phyloP scores from a whole-genome alignment of 2,329 filamentous ascomycete species.

The Parascedosporium putredinis region DNA sequence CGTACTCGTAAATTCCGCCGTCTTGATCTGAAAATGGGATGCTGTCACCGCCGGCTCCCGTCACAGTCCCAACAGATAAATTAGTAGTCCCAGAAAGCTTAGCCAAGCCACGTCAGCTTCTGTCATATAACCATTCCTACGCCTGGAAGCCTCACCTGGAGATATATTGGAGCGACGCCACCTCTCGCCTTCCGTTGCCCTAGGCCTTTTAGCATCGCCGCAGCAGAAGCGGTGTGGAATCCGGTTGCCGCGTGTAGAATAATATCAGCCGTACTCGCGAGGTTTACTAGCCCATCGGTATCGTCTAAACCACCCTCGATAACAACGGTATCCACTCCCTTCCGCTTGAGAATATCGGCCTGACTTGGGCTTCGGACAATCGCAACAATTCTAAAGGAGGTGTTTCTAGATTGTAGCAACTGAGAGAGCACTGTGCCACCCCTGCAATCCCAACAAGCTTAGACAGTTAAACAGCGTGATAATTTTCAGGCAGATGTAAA shows the following conservation, averaged over 20 bases:
- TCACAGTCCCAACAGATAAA: constrained; percentile 27
- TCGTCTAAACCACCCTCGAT: constrained; percentile 10
- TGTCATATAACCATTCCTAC: background rate
- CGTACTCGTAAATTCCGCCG: constrained; percentile 27
- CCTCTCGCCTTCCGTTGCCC: constrained; percentile 21
- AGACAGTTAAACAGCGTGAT: background rate
- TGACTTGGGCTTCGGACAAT: constrained; percentile 13
- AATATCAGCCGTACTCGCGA: constrained; percentile 16
- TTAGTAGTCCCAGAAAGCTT: constrained; percentile 29
- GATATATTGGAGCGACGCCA: constrained; percentile 14
- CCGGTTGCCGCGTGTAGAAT: constrained; percentile 30
- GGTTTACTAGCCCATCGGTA: constrained; percentile 5
- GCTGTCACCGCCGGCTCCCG: constrained; percentile 15
- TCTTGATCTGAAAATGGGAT: constrained; percentile 27
- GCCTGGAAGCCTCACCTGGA: constrained; percentile 24
- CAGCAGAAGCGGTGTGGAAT: constrained; percentile 23
- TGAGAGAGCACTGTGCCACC: constrained; percentile 13
- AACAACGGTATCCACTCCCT: constrained; percentile 4
- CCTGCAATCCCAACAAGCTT: background rate
- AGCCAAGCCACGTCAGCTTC: background rate
- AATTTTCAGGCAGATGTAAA: too few species aligned
- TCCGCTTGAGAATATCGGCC: constrained; percentile 9
- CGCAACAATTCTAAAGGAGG: constrained; percentile 8
- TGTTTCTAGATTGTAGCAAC: constrained; percentile 8
- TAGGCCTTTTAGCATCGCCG: constrained; percentile 29